phyloP scores from a whole-genome alignment of 768 basidiomycete genomes.

The Pleurotus sapidus region DNA sequence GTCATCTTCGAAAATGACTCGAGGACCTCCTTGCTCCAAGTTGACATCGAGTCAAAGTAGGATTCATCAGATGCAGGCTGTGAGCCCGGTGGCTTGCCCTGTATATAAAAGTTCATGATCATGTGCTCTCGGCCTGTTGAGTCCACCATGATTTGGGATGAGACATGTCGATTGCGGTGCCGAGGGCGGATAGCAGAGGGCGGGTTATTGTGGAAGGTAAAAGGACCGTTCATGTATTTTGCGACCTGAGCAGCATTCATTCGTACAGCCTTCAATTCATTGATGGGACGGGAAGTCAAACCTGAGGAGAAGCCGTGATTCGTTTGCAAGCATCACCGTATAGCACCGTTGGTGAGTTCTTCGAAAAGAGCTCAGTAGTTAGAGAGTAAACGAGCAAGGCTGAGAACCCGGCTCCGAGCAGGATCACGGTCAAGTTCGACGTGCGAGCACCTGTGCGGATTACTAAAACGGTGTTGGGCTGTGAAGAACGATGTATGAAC shows the following conservation, averaged over 20 bases:
- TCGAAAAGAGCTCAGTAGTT: constrained; percentile 83
- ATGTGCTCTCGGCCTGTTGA: constrained; percentile 76
- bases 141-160: constrained; percentile 75
- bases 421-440: constrained; percentile 50
- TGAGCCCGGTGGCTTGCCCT: constrained; percentile 50
- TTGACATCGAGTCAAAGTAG: constrained; percentile 38
- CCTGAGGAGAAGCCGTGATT: constrained; percentile 44
- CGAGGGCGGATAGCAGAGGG: constrained; percentile 74
- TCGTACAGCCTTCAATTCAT: background rate
- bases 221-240: constrained; percentile 63
- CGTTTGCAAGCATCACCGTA: constrained; percentile 62
- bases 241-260: constrained; percentile 45
- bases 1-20: constrained; percentile 47
- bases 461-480: constrained; percentile 25
- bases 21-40: constrained; percentile 41
- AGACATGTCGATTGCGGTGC: constrained; percentile 80
- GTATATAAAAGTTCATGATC: constrained; percentile 80
- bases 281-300: constrained; percentile 20
- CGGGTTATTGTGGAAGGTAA: constrained; percentile 79
- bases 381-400: constrained; percentile 75
- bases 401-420: constrained; percentile 81
- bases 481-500: no score
- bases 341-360: constrained; percentile 81
- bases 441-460: constrained; percentile 48
- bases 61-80: constrained; percentile 33